phyloP scores from a whole-genome alignment of 306 rosid species.

The Malus sieversii region DNA sequence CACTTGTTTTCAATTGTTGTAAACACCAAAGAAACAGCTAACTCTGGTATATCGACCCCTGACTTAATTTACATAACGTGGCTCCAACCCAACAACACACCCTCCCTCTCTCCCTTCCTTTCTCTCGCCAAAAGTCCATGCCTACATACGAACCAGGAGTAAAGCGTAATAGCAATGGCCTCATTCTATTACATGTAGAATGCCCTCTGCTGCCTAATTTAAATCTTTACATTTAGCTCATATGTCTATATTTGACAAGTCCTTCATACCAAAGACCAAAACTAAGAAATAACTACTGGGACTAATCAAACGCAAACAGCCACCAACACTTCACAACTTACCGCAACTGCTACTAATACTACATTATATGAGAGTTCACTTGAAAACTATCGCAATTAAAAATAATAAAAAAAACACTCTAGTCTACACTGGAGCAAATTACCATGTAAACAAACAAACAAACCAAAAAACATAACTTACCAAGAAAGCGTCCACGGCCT shows the following conservation, averaged over 20 bases:
- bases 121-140: background rate
- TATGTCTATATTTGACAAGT: background rate
- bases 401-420: background rate
- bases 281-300: background rate
- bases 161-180: background rate
- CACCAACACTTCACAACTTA: background rate
- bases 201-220: background rate
- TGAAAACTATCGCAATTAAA: background rate
- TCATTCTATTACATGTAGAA: background rate
- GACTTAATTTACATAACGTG: background rate
- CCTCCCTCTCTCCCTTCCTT: background rate
- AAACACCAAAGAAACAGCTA: background rate
- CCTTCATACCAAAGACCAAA: background rate
- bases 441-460: background rate
- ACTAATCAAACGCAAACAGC: background rate
- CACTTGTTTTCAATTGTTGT: background rate
- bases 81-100: background rate
- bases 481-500: constrained; percentile 92
- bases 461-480: constrained; percentile 28
- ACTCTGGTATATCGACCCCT: background rate
- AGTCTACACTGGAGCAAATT: background rate
- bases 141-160: background rate
- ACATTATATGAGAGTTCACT: background rate
- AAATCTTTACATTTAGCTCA: background rate
- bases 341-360: background rate